Evolutionary conservation across 164 flowering plant genomes (phyloP).

Genomic region (Kalanchoe fedtschenkoi): DNA sequence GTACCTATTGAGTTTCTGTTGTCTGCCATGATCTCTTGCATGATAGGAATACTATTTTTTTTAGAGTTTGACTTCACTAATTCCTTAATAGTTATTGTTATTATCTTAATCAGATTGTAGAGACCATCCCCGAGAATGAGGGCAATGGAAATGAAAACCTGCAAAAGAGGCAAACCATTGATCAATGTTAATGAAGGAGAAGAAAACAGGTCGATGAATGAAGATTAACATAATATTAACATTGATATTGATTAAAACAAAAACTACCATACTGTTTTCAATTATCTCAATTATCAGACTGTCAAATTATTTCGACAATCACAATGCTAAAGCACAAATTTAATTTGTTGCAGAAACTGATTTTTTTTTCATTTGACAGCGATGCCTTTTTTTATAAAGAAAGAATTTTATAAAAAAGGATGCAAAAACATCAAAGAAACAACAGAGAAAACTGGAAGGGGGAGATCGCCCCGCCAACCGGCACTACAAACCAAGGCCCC

Average conservation of each 20-base stretch:
- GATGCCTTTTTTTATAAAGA: too few species aligned
- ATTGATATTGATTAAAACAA: background rate
- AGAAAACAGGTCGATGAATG: too few species aligned
- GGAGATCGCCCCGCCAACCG: too few species aligned
- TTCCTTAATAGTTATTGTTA: constrained; percentile 54
- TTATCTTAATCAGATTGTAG: constrained; percentile 86
- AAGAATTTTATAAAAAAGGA: too few species aligned
- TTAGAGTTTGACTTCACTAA: constrained; percentile 32
- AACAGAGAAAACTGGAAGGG: too few species aligned
- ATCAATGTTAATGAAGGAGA: background rate
- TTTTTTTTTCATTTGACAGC: too few species aligned
- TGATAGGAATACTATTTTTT: constrained; percentile 41
- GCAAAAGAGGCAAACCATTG: constrained; percentile 10
- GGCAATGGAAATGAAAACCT: constrained; percentile 90
- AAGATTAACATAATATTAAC: background rate
- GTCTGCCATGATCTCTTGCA: constrained; percentile 19
- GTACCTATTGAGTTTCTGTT: background rate
- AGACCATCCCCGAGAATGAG: constrained; percentile 94
- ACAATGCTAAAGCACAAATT: too few species aligned
- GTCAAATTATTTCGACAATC: too few species aligned
- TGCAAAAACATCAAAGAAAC: too few species aligned
- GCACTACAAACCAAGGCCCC: too few species aligned
- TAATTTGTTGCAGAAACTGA: too few species aligned
- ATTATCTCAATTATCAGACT: background rate
- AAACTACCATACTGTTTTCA: background rate